phyloP scores from a whole-genome alignment of 2,329 filamentous ascomycete species.

The Chalara sp. region DNA sequence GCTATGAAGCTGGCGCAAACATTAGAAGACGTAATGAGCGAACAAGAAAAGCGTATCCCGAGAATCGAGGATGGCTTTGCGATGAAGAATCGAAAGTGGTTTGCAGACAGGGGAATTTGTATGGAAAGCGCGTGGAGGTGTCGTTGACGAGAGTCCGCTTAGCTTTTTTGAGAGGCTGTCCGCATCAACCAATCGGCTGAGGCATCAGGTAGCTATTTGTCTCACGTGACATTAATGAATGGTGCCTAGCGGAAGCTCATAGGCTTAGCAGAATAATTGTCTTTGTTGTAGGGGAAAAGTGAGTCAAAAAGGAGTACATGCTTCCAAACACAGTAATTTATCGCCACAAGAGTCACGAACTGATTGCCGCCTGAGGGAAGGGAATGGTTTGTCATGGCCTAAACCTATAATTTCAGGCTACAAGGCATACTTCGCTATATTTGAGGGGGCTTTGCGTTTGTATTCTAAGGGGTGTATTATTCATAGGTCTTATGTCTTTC shows the following conservation, averaged over 20 bases:
- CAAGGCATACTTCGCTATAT: too few species aligned
- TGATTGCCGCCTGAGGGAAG: slow-evolving; percentile 17
- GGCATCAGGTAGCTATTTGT: too few species aligned
- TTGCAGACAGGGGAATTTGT: too few species aligned
- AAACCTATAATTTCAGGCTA: not conserved
- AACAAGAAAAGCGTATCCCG: slow-evolving; percentile 14
- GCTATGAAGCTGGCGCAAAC: slow-evolving; percentile 16
- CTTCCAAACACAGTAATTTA: too few species aligned
- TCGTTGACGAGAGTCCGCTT: not conserved
- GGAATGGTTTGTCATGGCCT: slow-evolving; percentile 31
- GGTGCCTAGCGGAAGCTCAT: not conserved
- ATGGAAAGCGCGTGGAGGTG: too few species aligned
- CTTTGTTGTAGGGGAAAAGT: too few species aligned
- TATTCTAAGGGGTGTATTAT: too few species aligned
- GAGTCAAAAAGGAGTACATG: too few species aligned
- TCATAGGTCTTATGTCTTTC: too few species aligned
- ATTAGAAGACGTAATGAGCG: slow-evolving; percentile 22
- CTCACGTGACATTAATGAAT: not conserved
- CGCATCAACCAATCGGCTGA: slow-evolving; percentile 8
- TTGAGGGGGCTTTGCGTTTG: too few species aligned
- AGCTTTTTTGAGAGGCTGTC: not conserved
- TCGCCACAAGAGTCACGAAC: not conserved
- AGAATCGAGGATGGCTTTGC: slow-evolving; percentile 8
- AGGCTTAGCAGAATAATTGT: too few species aligned
- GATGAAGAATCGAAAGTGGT: not conserved